Percentiles rank a stretch among this genome's conserved stretches.
phyloP scores from a whole-genome alignment of 805 yeast genomes.

The Candida lessepsii region DNA sequence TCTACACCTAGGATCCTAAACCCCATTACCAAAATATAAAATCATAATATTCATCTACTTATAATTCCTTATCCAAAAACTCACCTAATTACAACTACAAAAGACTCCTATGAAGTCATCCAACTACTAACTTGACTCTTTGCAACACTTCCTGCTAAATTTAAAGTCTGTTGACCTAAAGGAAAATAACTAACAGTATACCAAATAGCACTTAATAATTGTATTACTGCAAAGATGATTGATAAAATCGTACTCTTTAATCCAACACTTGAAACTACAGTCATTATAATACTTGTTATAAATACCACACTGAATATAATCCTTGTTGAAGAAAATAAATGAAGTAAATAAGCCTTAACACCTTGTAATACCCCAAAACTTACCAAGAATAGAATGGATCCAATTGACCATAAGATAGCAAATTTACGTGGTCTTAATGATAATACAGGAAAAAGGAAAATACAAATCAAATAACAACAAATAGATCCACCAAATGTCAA shows the following conservation, averaged over 20 bases:
- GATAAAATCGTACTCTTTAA: slow-evolving; percentile 39
- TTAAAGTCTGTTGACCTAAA: slow-evolving; percentile 45
- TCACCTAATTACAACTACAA: too few species aligned
- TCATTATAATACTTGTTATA: slow-evolving; percentile 38
- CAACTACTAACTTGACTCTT: slow-evolving; percentile 44
- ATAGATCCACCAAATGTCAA: slow-evolving; percentile 43
- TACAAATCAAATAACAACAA: slow-evolving; percentile 42
- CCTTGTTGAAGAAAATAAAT: slow-evolving; percentile 42
- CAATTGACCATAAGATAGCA: slow-evolving; percentile 48
- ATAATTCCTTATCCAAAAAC: too few species aligned
- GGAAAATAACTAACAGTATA: slow-evolving; percentile 49
- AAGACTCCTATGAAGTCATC: slow-evolving; percentile 24
- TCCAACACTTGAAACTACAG: slow-evolving; percentile 35
- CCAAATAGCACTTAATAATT: slow-evolving; percentile 42
- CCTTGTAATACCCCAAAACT: slow-evolving; percentile 49
- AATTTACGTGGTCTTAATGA: slow-evolving; percentile 44
- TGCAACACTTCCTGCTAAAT: slow-evolving; percentile 42
- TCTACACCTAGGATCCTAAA: too few species aligned
- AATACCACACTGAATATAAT: slow-evolving; percentile 39
- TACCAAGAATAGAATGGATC: slow-evolving; percentile 44
- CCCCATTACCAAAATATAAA: too few species aligned
- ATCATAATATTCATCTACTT: too few species aligned
- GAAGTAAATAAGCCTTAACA: slow-evolving; percentile 37
- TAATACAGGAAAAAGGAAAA: slow-evolving; percentile 43
- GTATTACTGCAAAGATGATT: slow-evolving; percentile 40